These are phyloP conservation scores for Sporothrix schenckii DNA, from an alignment of 2,329 filamentous ascomycete genomes.

Conservation along the genomic window DNA sequence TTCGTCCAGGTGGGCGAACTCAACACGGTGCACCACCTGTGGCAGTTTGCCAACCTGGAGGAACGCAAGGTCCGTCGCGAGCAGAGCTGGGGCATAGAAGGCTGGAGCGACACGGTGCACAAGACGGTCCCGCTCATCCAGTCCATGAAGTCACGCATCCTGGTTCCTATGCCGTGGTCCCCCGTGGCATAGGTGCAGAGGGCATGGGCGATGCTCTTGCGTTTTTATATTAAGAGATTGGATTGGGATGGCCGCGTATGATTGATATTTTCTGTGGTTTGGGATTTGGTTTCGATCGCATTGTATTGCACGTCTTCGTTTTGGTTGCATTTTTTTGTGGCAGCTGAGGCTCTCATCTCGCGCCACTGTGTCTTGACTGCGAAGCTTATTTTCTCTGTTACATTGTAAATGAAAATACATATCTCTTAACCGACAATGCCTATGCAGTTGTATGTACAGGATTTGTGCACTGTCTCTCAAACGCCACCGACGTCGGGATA, in stretches of 20 bases:
- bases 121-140: conserved; percentile 98
- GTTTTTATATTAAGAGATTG: background rate
- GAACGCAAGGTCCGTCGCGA: conserved; percentile 88
- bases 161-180: conserved; percentile 96
- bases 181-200: conserved; percentile 70
- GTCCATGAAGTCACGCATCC: conserved; percentile 89
- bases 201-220: background rate
- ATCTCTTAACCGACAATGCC: background rate
- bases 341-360: background rate
- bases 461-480: background rate
- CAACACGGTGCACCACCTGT: conserved; percentile 96
- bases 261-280: background rate
- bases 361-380: background rate
- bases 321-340: background rate
- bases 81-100: conserved; percentile 92
- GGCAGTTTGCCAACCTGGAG: conserved; percentile 97
- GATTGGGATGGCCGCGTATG: background rate
- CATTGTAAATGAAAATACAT: background rate
- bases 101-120: conserved; percentile 96
- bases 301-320: background rate
- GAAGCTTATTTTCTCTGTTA: background rate
- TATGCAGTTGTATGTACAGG: background rate
- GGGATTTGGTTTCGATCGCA: background rate
- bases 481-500: background rate
- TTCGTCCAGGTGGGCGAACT: conserved; percentile 97